Evolutionary conservation across 2,329 filamentous ascomycete species (phyloP).

Genomic region (Sarocladium kiliense): DNA sequence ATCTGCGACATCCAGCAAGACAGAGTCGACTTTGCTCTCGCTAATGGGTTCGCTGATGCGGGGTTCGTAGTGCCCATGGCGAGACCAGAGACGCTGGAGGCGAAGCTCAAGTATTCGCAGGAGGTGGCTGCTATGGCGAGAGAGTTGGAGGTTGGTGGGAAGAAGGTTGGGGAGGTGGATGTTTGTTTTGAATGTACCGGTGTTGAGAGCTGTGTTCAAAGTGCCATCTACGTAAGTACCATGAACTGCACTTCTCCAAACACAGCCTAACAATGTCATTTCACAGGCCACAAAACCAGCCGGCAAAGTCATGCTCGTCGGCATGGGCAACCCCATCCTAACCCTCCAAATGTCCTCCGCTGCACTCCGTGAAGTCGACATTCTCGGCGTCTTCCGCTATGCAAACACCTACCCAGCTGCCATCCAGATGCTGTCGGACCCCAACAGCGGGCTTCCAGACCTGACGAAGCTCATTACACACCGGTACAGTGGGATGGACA

Average conservation of each 20-base stretch:
- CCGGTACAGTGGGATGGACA: constrained; percentile 57
- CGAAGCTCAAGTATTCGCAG: constrained; percentile 47
- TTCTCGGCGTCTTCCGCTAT: constrained; percentile 68
- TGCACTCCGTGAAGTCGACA: constrained; percentile 63
- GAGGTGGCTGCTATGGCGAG: constrained; percentile 41
- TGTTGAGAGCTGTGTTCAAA: constrained; percentile 22
- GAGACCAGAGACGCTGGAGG: constrained; percentile 43
- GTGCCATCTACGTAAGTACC: constrained; percentile 59
- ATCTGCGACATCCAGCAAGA: constrained; percentile 53
- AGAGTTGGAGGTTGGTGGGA: constrained; percentile 26
- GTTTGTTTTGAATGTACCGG: constrained; percentile 26
- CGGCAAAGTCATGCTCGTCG: constrained; percentile 64
- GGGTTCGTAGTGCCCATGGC: constrained; percentile 44
- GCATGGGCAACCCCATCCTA: constrained; percentile 68
- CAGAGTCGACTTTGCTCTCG: constrained; percentile 52
- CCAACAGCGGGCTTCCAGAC: constrained; percentile 51
- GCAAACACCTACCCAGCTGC: constrained; percentile 45
- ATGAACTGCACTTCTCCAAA: not conserved
- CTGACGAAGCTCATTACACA: constrained; percentile 68
- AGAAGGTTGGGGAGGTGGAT: constrained; percentile 57
- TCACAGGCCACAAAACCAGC: constrained; percentile 52
- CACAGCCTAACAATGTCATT: not conserved
- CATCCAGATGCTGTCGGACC: constrained; percentile 45
- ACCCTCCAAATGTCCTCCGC: constrained; percentile 65
- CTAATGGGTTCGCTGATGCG: constrained; percentile 51